Evolutionary conservation across 2,329 filamentous ascomycete species (phyloP), one percentile per base, ranked within the genome.

Genomic region (Leptodontidium sp.): DNA sequence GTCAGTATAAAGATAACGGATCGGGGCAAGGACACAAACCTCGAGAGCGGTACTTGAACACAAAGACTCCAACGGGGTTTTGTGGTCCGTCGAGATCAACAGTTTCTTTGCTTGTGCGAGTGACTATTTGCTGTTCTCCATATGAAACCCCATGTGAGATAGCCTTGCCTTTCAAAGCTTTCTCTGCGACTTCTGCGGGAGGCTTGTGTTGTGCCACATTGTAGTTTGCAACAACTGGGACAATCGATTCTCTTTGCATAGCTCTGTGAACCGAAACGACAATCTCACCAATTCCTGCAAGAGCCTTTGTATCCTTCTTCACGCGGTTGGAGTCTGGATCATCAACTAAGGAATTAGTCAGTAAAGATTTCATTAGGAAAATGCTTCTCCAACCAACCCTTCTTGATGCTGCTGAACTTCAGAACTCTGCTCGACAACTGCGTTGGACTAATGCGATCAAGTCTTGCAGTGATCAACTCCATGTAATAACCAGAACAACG

Each of bases 21-120:
- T 14, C 29, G 45, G 21, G 8, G 7, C 12, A 14, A 12, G 47
- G 14, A 9, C 17, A 24, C 61, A 12, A 35, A 72, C 69, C 68
- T 66, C 67, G 61, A 29, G 70, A 72, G 17, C 71, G 69, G 38
- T 74, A 74, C 45, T 71, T 70, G 65, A 74, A 74, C 6, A 70
- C 53, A 52, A 74, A 74, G 5, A 74, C 63, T 1, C 61, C 71
- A 17, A 71, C 32, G 1, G 72, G 70, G 5, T 61, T 67, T 6
- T 64, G 17, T 7, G n/a, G 40, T 11, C 70, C 70, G 35, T 68
- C 67, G 1, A 67, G 40, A 53, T 68, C 66, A 2, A 61, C 15
- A 9, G 68, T 68, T 24, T 68, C 57, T 26, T 49, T 65, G 26
- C 32, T 58, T 8, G 45, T 21, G 1, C 66, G 52, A 40, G 7